A percentile compares a stretch with the other conserved stretches of the same genome.
Conservation (phyloP, 805 yeast species). For the Dipodascopsis tothii region DNA sequence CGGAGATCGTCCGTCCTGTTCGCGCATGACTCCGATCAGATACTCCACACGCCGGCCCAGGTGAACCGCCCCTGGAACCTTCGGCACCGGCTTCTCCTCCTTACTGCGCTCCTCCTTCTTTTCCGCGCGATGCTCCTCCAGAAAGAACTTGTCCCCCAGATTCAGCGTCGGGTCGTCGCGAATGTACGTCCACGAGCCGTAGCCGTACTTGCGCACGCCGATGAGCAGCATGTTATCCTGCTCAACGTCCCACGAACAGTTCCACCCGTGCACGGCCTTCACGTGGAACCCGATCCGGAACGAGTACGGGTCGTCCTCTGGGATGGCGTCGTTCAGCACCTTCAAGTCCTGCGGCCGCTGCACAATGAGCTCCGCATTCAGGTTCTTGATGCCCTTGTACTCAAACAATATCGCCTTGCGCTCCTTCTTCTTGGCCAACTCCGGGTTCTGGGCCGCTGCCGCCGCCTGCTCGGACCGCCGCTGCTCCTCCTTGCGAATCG, state of each 20-base stretch:
- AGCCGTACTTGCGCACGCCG: constrained; percentile 89
- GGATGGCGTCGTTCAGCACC: constrained; percentile 48
- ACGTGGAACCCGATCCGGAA: constrained; percentile 58
- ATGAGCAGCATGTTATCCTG: constrained; percentile 83
- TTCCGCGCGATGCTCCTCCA: constrained; percentile 42
- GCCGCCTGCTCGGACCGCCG: constrained; percentile 51
- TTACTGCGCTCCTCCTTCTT: constrained; percentile 33
- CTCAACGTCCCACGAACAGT: constrained; percentile 69
- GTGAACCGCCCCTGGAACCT: constrained; percentile 88
- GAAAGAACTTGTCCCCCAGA: constrained; percentile 72
- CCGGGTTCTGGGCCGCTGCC: constrained; percentile 28
- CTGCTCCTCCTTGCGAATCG: constrained; percentile 57
- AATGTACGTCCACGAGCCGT: constrained; percentile 89
- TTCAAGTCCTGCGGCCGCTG: constrained; percentile 81
- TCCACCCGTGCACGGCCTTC: constrained; percentile 86
- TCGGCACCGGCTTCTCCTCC: constrained; percentile 40
- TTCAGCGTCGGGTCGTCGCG: constrained; percentile 92
- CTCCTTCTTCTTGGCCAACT: constrained; percentile 55
- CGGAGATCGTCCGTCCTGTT: constrained; percentile 31
- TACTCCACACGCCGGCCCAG: constrained; percentile 87
- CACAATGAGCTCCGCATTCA: constrained; percentile 82
- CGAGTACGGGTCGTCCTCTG: constrained; percentile 43
- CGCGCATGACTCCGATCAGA: constrained; percentile 61
- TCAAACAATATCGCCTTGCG: constrained; percentile 86
- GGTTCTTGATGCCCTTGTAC: constrained; percentile 74